Evolutionary conservation across 225 moss, liverwort and hornwort species (phyloP).

Genomic region (Straminergon stramineum): DNA sequence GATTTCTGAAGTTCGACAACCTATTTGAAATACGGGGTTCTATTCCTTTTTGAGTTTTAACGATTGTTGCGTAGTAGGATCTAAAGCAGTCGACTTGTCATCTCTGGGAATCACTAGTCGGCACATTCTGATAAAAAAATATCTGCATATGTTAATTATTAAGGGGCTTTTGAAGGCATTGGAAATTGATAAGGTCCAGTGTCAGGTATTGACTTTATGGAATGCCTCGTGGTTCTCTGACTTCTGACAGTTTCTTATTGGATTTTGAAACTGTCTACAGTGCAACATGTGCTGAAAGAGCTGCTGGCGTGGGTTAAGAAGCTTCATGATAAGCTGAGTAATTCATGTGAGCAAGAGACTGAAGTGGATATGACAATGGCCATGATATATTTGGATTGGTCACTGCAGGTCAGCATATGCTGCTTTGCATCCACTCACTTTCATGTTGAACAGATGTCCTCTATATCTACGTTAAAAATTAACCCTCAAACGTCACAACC

Average conservation of each 20-base stretch:
- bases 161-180: neutral
- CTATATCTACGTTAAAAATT: neutral
- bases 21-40: neutral
- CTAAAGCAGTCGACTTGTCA: neutral
- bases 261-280: constrained; percentile 10
- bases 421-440: neutral
- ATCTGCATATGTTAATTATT: neutral
- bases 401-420: constrained; percentile 44
- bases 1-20: neutral
- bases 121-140: neutral
- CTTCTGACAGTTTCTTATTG: neutral
- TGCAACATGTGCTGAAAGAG: constrained; percentile 31
- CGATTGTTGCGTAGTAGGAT: neutral
- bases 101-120: neutral
- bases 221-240: neutral
- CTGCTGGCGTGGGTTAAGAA: constrained; percentile 39
- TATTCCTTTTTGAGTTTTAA: neutral
- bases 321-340: constrained; percentile 11
- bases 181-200: neutral
- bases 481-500: neutral
- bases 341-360: constrained; percentile 4
- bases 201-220: neutral
- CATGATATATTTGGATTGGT: constrained; percentile 48
- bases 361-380: constrained; percentile 5
- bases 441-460: neutral